Evolutionary conservation across 2,329 filamentous ascomycete species (phyloP), one percentile per base, ranked within the genome.

Genomic region (Aspergillus quadrilineatus): DNA sequence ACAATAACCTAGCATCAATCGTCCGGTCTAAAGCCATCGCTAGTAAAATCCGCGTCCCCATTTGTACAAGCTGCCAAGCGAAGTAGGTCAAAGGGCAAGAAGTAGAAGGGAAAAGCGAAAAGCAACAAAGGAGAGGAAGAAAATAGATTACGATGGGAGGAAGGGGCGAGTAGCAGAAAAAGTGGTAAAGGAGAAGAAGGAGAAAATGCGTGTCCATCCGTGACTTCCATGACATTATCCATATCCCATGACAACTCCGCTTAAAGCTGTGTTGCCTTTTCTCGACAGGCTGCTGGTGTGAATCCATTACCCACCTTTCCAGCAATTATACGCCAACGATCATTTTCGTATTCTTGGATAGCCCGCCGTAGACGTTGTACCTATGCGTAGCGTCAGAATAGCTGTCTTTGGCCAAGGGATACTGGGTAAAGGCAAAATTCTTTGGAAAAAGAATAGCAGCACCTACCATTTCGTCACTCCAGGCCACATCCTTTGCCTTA

Each of bases 251-350:
- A 36, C 52, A 32, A 22, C 46, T 30, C 42, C 47, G 28, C 37
- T 55, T 43, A 57, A 7, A 71, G 69, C 68, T 77, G 58, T 68
- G 83, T 77, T 32, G 87, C 88, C 67, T 91, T 88, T 68, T 96
- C 91, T 73, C 89, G 88, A 76, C 92, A 97, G 44, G 92, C 90
- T 36, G 86, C 85, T 41, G 92, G 90, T 37, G 91, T 94, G 70
- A 96, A 95, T 46, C 92, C 92, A 50, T 87, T 89, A 59, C 92
- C 92, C 66, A 97, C 89, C 76, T 96, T 96, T 68, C 89, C 89
- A 58, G 92, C 89, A 60, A 96, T 87, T 69, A 95, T 90, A 65
- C 91, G 88, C 92, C 92, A 97, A 71, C 91, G 91, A 73, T 96
- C 92, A 76, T 73, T 70, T 60, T 77, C 72, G 61, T 77, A 77